Evolutionary conservation across 768 basidiomycete genomes (phyloP).

Genomic region (Punctularia strigosozonata): DNA sequence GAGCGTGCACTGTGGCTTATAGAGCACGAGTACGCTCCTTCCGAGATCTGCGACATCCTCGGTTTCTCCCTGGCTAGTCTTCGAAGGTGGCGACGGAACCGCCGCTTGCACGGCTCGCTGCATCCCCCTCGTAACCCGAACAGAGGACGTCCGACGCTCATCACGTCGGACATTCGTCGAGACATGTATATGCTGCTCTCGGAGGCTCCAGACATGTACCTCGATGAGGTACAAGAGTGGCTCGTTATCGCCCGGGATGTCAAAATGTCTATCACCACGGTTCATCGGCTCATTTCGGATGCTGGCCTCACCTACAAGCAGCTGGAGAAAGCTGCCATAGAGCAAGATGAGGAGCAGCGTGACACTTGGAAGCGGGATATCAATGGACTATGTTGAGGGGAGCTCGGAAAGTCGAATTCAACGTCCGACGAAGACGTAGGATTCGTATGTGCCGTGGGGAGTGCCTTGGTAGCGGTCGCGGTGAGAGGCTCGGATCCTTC

Average conservation of each 20-base stretch:
- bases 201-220: neutral
- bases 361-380: conserved; percentile 6
- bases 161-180: neutral
- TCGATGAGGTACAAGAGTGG: neutral
- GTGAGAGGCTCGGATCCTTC: too few relatives aligned
- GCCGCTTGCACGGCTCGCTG: neutral
- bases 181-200: neutral
- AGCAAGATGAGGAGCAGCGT: conserved; percentile 10
- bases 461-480: too few relatives aligned
- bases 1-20: neutral
- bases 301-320: conserved; percentile 12
- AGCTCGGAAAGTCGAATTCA: too few relatives aligned
- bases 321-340: conserved; percentile 7
- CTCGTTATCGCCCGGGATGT: neutral
- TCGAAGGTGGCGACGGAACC: neutral
- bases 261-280: neutral
- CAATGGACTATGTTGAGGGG: too few relatives aligned
- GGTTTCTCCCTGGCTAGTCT: neutral
- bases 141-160: neutral
- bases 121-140: neutral
- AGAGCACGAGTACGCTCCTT: neutral
- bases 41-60: neutral
- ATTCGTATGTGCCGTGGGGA: too few relatives aligned
- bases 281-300: neutral
- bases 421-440: too few relatives aligned